These are phyloP conservation scores for Venturia nashicola DNA, from an alignment of 2,329 filamentous ascomycete species.

Conservation along the genomic window DNA sequence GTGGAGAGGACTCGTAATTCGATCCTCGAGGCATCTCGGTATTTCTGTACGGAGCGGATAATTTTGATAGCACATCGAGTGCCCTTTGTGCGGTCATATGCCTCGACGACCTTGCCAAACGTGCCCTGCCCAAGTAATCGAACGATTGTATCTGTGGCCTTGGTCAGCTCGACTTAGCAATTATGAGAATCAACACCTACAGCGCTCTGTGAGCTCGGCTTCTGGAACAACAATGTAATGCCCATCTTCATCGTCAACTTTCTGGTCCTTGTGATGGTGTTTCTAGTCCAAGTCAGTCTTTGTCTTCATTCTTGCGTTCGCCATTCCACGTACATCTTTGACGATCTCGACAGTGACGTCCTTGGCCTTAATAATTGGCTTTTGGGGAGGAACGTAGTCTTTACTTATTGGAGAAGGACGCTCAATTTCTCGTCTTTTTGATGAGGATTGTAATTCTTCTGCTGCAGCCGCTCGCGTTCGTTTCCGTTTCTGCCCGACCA, in stretches of 20 bases:
- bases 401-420: slow-evolving; percentile 48
- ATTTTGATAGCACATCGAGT: slow-evolving; percentile 92
- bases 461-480: slow-evolving; percentile 70
- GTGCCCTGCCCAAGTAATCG: slow-evolving; percentile 91
- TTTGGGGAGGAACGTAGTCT: slow-evolving; percentile 69
- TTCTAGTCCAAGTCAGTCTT: slow-evolving; percentile 23
- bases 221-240: slow-evolving; percentile 92
- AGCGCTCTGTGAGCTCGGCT: slow-evolving; percentile 75
- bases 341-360: slow-evolving; percentile 46
- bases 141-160: slow-evolving; percentile 61
- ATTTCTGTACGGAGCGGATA: slow-evolving; percentile 96
- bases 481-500: slow-evolving; percentile 80
- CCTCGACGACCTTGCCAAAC: slow-evolving; percentile 96
- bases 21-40: slow-evolving; percentile 89
- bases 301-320: neutral
- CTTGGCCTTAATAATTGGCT: slow-evolving; percentile 80
- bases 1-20: slow-evolving; percentile 89
- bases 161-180: slow-evolving; percentile 11
- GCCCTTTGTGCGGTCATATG: slow-evolving; percentile 64
- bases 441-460: slow-evolving; percentile 57
- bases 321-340: slow-evolving; percentile 40
- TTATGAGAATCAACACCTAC: slow-evolving; percentile 41
- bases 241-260: slow-evolving; percentile 91
- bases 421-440: slow-evolving; percentile 55
- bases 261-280: slow-evolving; percentile 42